Evolutionary conservation across 2,329 filamentous ascomycete species (phyloP), one percentile per base, ranked within the genome.

Genomic region (Helotiales sp.): DNA sequence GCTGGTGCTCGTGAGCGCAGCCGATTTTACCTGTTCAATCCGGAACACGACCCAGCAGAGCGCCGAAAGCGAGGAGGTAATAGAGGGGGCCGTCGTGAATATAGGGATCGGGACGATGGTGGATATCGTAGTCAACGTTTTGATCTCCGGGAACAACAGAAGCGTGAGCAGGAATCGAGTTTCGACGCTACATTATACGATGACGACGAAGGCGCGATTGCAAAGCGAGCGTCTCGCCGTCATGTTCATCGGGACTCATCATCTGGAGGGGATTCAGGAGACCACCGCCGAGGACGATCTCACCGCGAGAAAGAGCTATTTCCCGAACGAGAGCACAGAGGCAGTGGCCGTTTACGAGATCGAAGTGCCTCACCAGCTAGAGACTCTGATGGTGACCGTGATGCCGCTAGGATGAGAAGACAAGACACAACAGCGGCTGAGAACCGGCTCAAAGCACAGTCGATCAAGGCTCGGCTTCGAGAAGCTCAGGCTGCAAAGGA

Each of bases 21-120:
- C 74, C 84, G 91, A 12, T 98, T 96, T 76, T 99, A 99, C 71
- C 84, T 97, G 33, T 82, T 95, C 68, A 90, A 98, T 67, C 93
- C 93, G 1, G 90, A 96, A 66, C 86, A 92, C 70, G 93, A 96
- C 68, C 91, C 89, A 2, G 86, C 87, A 65, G 91, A 90, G 75
- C 83, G 84, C 52, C 78, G 86, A 61, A 81, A 86, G 58, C 79
- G 78, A 58, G 79, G 82, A 51, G 79, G 83, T 42, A 71, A 44
- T 24, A 44, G 40, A 44, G 67, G 70, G 52, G 71, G 72, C 30
- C 77, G 76, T 63, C 78, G 79, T 57, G 81, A 79, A 69, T 90
- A 87, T 70, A 84, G 86, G 62, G 84, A 87, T 25, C 79, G 84
- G 24, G 84, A 81, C 29, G 69, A 71, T 56, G 67, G 71, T 22